phyloP scores from a whole-genome alignment of 768 basidiomycete genomes.

The Pleurotus citrinopileatus region DNA sequence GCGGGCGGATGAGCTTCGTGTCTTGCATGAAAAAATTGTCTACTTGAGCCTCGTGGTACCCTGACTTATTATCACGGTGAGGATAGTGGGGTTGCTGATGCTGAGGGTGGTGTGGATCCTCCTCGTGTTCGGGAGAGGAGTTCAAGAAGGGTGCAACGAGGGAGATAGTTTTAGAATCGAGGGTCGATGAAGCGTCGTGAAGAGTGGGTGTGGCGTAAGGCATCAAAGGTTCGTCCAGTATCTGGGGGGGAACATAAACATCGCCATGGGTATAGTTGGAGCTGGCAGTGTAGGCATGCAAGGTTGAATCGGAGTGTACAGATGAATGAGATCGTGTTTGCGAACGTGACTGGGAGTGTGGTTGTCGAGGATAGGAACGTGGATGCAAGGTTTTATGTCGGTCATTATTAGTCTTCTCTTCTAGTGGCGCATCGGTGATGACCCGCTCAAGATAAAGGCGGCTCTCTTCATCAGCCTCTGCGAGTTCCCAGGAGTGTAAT shows the following conservation, averaged over 20 bases:
- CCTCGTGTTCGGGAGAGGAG: not conserved
- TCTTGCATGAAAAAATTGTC: not conserved
- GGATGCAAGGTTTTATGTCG: not conserved
- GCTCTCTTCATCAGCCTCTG: conserved; percentile 26
- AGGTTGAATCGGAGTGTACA: not conserved
- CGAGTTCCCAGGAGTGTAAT: conserved; percentile 36
- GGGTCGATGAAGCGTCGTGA: not conserved
- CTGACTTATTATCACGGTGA: too few relatives aligned
- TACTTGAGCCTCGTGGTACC: not conserved
- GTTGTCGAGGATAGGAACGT: not conserved
- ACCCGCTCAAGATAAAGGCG: conserved; percentile 18
- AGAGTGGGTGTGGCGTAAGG: not conserved
- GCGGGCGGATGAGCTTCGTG: conserved; percentile 22
- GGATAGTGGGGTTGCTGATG: not conserved
- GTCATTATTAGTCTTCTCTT: not conserved
- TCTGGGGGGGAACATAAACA: not conserved
- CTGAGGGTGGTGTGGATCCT: not conserved
- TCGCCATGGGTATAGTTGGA: not conserved
- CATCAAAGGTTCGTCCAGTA: conserved; percentile 4
- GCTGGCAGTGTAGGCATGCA: not conserved
- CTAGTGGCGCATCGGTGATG: not conserved
- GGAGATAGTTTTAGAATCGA: conserved; percentile 7
- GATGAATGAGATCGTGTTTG: conserved; percentile 4
- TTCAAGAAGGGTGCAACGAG: conserved; percentile 4
- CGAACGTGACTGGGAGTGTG: not conserved